Evolutionary conservation across 2,329 filamentous ascomycete genomes (phyloP), one percentile per base, ranked within the genome.

Genomic region (Penicillium sp.): DNA sequence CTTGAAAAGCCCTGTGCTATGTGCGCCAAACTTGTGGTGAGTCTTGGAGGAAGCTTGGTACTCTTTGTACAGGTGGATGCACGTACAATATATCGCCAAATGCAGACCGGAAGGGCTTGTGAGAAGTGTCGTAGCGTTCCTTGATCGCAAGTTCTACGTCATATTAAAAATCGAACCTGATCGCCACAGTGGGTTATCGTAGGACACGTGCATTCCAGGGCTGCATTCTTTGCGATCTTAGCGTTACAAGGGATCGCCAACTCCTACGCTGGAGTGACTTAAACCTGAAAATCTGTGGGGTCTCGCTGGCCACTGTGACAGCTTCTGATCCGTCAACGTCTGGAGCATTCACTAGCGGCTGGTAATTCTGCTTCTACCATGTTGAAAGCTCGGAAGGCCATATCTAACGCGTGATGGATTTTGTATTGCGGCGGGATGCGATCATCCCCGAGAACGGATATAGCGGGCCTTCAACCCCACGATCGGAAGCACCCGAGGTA

Each of bases 161-260:
- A 44, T 37, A 10, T 37, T 37, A 13, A 3, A 37, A 18, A 31
- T 31, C 14, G 3, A 19, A 27, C 18, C 6, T 14, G 47, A 44
- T 27, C 33, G 50, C 24, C 54, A 33, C 43, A 40, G 55, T 54
- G 55, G 55, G 56, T 49, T 27, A 36, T 40, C 33, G 51, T 58
- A 55, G 60, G 58, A 60, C 60, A 60, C 54, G 54, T 62, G 58
- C 58, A 60, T 62, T 62, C 60, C 50, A 37, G 19, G 31, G 10
- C 55, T 35, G 40, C 60, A 62, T 62, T 62, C 60, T 33, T 54
- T 52, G 60, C 46, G 33, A 58, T 58, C 58, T 54, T 54, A 56
- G 55, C 52, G 58, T 62, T 47, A 49, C 60, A 53, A 50, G 39
- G 16, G 31, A 18, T 36, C 18, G 19, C 14, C 40, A 41, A 55